Percentiles rank a stretch among this genome's conserved stretches.
Conservation (phyloP, 192 early-diverging fungal genomes). For the Polychytrium aggregatum region DNA sequence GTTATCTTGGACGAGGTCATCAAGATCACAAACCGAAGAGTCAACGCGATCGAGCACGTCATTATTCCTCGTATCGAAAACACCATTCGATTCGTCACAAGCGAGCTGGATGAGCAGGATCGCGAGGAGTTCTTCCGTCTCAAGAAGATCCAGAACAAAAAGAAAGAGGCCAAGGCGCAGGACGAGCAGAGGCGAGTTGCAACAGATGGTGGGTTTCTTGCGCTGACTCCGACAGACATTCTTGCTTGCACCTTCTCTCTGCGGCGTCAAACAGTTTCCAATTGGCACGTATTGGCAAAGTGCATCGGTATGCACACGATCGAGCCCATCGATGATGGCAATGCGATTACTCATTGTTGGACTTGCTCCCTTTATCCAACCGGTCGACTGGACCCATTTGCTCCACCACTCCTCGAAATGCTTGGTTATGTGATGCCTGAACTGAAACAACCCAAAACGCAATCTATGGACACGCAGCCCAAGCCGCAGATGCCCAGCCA, state of each 20-base stretch:
- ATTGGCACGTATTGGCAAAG: not conserved
- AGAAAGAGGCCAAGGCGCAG: slow-evolving; percentile 72
- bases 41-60: slow-evolving; percentile 98
- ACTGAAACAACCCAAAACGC: slow-evolving; percentile 3
- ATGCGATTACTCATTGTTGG: not conserved
- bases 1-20: slow-evolving; percentile 99
- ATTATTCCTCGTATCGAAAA: slow-evolving; percentile 98
- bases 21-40: slow-evolving; percentile 96
- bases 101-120: slow-evolving; percentile 97
- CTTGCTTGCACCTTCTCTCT: not conserved
- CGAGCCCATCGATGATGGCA: not conserved
- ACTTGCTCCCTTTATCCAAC: not conserved
- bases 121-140: slow-evolving; percentile 97
- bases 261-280: not conserved
- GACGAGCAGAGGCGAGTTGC: slow-evolving; percentile 41
- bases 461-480: not conserved
- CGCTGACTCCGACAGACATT: not conserved
- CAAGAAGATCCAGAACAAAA: slow-evolving; percentile 98
- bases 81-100: slow-evolving; percentile 91
- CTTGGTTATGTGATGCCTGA: not conserved
- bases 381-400: slow-evolving; percentile 1
- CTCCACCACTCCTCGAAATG: not conserved
- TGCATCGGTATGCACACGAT: not conserved
- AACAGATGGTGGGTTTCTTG: slow-evolving; percentile 6
- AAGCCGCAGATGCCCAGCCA: not conserved